Evolutionary conservation across 345 rosid species (phyloP).

Genomic region (Brassica rapa): DNA sequence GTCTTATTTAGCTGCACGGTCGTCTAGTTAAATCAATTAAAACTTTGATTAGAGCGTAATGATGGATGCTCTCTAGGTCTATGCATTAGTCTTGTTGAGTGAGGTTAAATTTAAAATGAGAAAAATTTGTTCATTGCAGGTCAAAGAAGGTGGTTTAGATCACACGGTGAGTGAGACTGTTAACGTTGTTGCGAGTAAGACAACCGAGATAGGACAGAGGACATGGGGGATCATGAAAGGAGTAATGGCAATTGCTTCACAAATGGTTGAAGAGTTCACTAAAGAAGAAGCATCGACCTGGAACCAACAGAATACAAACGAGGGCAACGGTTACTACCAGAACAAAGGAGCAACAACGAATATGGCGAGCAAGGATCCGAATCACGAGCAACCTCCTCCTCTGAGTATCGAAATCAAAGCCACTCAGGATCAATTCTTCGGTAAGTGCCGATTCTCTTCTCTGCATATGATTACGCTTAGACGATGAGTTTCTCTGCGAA

Average conservation of each 20-base stretch:
- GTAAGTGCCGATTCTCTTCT: conserved; percentile 30
- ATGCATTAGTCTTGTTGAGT: too few relatives aligned
- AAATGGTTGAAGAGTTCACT: too few relatives aligned
- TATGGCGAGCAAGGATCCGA: conserved; percentile 43
- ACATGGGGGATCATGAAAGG: conserved; percentile 92
- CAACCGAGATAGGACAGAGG: conserved; percentile 85
- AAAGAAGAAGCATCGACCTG: too few relatives aligned
- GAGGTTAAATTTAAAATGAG: background rate
- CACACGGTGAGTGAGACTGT: conserved; percentile 91
- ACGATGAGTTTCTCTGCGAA: background rate
- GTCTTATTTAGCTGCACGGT: too few relatives aligned
- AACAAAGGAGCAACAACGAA: too few relatives aligned
- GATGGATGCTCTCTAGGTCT: too few relatives aligned
- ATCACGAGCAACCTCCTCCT: conserved; percentile 22
- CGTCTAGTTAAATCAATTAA: too few relatives aligned
- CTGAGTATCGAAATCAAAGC: conserved; percentile 25
- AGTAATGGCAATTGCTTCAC: background rate
- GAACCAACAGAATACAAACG: too few relatives aligned
- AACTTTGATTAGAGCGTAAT: background rate
- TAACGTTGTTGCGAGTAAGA: conserved; percentile 82
- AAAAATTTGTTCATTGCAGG: conserved; percentile 50
- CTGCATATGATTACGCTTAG: conserved; percentile 14
- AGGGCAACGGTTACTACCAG: too few relatives aligned
- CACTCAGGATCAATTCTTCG: conserved; percentile 46
- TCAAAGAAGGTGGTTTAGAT: conserved; percentile 92